Evolutionary conservation across 305 asterid genomes (phyloP).

Genomic region (Fraxinus velutina): DNA sequence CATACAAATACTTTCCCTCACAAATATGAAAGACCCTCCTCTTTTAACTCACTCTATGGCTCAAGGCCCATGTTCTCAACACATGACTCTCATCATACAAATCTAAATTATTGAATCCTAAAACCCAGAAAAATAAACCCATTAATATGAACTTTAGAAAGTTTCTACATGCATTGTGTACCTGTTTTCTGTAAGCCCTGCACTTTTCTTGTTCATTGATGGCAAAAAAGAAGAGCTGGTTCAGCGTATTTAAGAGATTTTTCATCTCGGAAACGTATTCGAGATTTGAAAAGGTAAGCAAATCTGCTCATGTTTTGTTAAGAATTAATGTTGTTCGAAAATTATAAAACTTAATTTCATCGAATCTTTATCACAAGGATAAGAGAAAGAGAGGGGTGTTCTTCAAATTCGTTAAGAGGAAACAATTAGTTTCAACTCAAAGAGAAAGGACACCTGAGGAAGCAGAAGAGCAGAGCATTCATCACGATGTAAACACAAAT

Average conservation of each 20-base stretch:
- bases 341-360: neutral
- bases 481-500: slow-evolving; percentile 20
- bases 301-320: neutral
- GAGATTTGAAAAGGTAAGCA: slow-evolving; percentile 55
- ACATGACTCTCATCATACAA: slow-evolving; percentile 45
- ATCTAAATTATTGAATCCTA: slow-evolving; percentile 39
- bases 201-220: slow-evolving; percentile 31
- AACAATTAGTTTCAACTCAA: slow-evolving; percentile 37
- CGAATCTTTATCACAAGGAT: slow-evolving; percentile 33
- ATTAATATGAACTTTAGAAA: slow-evolving; percentile 9
- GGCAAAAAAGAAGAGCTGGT: slow-evolving; percentile 64
- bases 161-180: slow-evolving; percentile 25
- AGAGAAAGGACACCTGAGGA: slow-evolving; percentile 28
- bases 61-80: slow-evolving; percentile 47
- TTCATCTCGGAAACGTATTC: slow-evolving; percentile 52
- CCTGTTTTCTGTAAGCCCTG: neutral
- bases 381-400: slow-evolving; percentile 52
- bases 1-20: slow-evolving; percentile 27
- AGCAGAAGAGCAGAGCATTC: slow-evolving; percentile 26
- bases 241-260: slow-evolving; percentile 46
- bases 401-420: slow-evolving; percentile 47
- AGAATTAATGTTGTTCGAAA: neutral
- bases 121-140: slow-evolving; percentile 9
- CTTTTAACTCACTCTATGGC: slow-evolving; percentile 35
- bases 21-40: slow-evolving; percentile 25